phyloP scores from a whole-genome alignment of 2,329 filamentous ascomycete species.

The Ceratocystiopsis brevicomis region DNA sequence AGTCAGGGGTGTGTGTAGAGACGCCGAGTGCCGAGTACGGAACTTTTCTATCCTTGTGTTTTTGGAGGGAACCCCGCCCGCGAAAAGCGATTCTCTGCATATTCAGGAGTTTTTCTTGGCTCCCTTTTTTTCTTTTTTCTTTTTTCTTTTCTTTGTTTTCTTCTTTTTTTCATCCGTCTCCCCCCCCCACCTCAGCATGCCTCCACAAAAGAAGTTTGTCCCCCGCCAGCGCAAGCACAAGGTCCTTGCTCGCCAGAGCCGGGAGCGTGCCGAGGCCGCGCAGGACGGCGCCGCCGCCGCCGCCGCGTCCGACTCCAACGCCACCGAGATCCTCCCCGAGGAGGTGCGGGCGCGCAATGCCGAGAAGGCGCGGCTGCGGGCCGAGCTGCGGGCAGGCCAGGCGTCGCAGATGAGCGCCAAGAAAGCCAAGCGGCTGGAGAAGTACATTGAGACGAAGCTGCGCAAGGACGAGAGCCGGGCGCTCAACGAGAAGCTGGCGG shows the following conservation, averaged over 20 bases:
- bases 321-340: conserved; percentile 28
- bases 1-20: too few species aligned
- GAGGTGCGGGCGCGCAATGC: conserved; percentile 29
- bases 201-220: conserved; percentile 27
- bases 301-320: conserved; percentile 28
- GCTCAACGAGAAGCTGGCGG: conserved; percentile 65
- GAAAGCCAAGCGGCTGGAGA: conserved; percentile 47
- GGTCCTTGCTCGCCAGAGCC: conserved; percentile 39
- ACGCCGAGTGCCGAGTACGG: too few species aligned
- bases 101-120: too few species aligned
- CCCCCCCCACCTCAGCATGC: conserved; percentile 1
- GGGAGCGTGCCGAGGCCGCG: conserved; percentile 19
- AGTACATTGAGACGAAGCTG: conserved; percentile 72
- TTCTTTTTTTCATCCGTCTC: background rate
- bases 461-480: conserved; percentile 82
- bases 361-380: conserved; percentile 35
- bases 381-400: conserved; percentile 24
- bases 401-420: conserved; percentile 38
- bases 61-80: too few species aligned
- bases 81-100: too few species aligned
- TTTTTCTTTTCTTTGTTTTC: background rate
- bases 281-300: conserved; percentile 11
- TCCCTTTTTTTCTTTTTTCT: background rate
- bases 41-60: too few species aligned
- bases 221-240: conserved; percentile 50